Evolutionary conservation across 2,329 filamentous ascomycete species (phyloP).

Genomic region (Fusarium longipes): DNA sequence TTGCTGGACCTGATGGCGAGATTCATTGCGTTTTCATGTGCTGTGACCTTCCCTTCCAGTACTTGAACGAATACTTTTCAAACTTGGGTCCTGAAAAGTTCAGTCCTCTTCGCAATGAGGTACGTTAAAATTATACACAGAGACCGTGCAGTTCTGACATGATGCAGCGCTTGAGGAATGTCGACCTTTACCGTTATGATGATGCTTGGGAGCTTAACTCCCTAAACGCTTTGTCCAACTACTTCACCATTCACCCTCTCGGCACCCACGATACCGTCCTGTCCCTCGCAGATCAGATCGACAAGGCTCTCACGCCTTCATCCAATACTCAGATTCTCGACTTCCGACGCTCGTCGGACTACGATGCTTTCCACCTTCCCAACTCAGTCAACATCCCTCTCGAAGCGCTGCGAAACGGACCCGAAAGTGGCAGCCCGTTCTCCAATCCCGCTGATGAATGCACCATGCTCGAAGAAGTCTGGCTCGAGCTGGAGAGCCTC

Average conservation of each 20-base stretch:
- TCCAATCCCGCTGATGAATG: constrained; percentile 60
- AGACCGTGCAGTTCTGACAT: constrained; percentile 29
- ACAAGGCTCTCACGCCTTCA: constrained; percentile 42
- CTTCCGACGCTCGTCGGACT: constrained; percentile 56
- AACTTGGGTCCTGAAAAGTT: constrained; percentile 63
- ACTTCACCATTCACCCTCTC: constrained; percentile 46
- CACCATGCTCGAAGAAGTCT: constrained; percentile 58
- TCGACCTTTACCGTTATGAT: constrained; percentile 66
- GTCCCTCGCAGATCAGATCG: constrained; percentile 43
- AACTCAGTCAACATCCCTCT: constrained; percentile 60
- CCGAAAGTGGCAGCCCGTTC: constrained; percentile 45
- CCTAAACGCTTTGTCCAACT: constrained; percentile 53
- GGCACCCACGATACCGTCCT: constrained; percentile 42
- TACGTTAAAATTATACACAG: constrained; percentile 6
- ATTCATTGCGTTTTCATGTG: constrained; percentile 69
- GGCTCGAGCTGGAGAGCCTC: constrained; percentile 60
- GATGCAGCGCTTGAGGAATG: constrained; percentile 57
- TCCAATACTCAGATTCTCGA: constrained; percentile 56
- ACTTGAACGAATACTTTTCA: constrained; percentile 68
- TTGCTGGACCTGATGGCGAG: constrained; percentile 59
- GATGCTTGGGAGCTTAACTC: constrained; percentile 64
- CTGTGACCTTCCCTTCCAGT: constrained; percentile 72
- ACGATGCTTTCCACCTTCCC: constrained; percentile 57
- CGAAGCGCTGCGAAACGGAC: constrained; percentile 49
- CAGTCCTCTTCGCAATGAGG: constrained; percentile 58